These are phyloP conservation scores for Entomortierella parvispora DNA, from an alignment of 192 early-diverging fungal species.

Conservation along the genomic window DNA sequence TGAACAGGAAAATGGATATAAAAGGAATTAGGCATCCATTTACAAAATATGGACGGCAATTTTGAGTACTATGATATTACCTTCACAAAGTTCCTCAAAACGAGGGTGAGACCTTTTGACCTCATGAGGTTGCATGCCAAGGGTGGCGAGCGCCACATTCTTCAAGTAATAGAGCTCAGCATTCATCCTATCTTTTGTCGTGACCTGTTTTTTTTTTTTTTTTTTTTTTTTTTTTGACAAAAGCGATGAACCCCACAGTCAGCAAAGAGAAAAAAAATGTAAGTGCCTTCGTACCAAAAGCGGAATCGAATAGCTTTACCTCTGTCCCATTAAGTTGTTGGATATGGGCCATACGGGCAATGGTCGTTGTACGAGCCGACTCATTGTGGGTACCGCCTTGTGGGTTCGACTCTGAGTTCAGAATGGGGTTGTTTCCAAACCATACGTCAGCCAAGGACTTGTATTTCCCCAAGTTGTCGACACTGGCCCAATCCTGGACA, in stretches of 20 bases:
- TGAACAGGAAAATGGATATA: background rate
- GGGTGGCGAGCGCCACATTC: slow-evolving; percentile 41
- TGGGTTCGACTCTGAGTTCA: background rate
- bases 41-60: background rate
- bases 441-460: slow-evolving; percentile 49
- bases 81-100: slow-evolving; percentile 59
- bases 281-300: background rate
- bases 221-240: background rate
- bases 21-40: background rate
- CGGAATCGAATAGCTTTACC: slow-evolving; percentile 14
- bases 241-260: background rate
- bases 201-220: slow-evolving; percentile 23
- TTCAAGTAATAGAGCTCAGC: slow-evolving; percentile 65
- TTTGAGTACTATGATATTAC: slow-evolving; percentile 22
- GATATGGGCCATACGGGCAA: slow-evolving; percentile 57
- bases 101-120: slow-evolving; percentile 55
- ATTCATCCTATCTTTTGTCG: slow-evolving; percentile 49
- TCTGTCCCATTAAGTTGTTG: slow-evolving; percentile 60
- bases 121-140: slow-evolving; percentile 31
- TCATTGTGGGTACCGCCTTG: background rate
- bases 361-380: slow-evolving; percentile 13
- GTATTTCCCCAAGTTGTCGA: slow-evolving; percentile 56
- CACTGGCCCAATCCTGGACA: slow-evolving; percentile 51
- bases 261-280: background rate
- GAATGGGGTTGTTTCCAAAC: slow-evolving; percentile 58